Evolutionary conservation across 2,329 filamentous ascomycete genomes (phyloP).

Genomic region (Pochonia chlamydosporia): DNA sequence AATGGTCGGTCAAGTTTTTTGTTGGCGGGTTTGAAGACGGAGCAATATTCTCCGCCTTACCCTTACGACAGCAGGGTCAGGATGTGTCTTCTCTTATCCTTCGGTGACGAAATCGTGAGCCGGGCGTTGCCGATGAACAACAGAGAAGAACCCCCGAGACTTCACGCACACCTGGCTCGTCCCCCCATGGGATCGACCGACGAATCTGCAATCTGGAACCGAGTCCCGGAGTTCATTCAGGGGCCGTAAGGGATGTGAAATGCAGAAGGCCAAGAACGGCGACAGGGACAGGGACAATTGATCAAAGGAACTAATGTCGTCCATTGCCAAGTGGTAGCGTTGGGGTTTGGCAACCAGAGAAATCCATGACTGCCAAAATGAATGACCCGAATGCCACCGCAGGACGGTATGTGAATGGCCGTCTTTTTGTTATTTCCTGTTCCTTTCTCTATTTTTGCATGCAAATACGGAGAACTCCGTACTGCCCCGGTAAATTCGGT

Average conservation of each 20-base stretch:
- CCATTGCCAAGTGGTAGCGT: background rate
- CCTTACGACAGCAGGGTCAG: background rate
- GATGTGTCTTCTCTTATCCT: background rate
- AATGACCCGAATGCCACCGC: background rate
- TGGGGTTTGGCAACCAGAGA: background rate
- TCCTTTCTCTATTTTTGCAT: no score
- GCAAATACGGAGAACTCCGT: no score
- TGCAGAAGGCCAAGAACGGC: background rate
- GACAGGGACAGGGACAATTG: background rate
- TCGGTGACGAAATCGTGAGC: background rate
- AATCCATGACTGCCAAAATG: background rate
- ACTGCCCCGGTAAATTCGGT: background rate
- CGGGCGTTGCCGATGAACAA: background rate
- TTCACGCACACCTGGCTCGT: background rate
- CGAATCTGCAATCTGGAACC: background rate
- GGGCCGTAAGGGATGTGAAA: background rate
- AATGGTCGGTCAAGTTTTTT: no score
- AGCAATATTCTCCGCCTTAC: background rate
- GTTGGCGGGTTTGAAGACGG: background rate
- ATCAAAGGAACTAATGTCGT: background rate
- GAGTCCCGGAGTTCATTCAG: background rate
- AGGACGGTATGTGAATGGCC: background rate
- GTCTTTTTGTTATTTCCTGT: no score
- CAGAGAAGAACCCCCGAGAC: background rate
- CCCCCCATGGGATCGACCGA: background rate